Evolutionary conservation across 2,329 filamentous ascomycete species (phyloP).

Genomic region (Diplocarpon mali): DNA sequence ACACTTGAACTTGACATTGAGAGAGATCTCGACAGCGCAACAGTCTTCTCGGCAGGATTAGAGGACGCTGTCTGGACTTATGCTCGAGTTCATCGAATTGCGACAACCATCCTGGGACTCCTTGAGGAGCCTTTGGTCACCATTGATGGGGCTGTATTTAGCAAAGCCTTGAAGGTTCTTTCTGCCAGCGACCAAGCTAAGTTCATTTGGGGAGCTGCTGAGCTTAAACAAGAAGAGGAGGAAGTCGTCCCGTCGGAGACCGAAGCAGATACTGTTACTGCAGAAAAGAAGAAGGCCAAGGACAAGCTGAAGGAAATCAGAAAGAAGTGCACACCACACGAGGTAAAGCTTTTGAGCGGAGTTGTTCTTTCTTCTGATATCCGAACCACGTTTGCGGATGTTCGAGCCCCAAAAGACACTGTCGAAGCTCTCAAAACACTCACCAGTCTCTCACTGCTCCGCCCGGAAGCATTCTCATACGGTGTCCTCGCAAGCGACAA

Average conservation of each 20-base stretch:
- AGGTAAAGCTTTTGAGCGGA: constrained; percentile 71
- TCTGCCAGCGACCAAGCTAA: constrained; percentile 37
- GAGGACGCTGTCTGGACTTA: constrained; percentile 45
- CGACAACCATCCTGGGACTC: constrained; percentile 36
- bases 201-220: constrained; percentile 31
- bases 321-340: constrained; percentile 59
- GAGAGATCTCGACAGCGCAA: constrained; percentile 19
- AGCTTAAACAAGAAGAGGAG: constrained; percentile 31
- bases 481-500: constrained; percentile 85
- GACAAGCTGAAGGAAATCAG: constrained; percentile 37
- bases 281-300: constrained; percentile 28
- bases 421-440: constrained; percentile 81
- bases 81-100: constrained; percentile 49
- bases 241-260: constrained; percentile 18
- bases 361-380: constrained; percentile 76
- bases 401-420: constrained; percentile 72
- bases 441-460: constrained; percentile 74
- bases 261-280: constrained; percentile 16
- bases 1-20: constrained; percentile 18
- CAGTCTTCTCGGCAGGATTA: constrained; percentile 29
- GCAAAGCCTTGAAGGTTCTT: constrained; percentile 32
- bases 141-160: constrained; percentile 28
- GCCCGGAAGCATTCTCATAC: constrained; percentile 92
- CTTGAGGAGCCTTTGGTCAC: constrained; percentile 25
- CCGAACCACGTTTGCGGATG: constrained; percentile 75